These are phyloP conservation scores for Trametes sp. DNA, from an alignment of 1,284 basidiomycete genomes.

Conservation along the genomic window DNA sequence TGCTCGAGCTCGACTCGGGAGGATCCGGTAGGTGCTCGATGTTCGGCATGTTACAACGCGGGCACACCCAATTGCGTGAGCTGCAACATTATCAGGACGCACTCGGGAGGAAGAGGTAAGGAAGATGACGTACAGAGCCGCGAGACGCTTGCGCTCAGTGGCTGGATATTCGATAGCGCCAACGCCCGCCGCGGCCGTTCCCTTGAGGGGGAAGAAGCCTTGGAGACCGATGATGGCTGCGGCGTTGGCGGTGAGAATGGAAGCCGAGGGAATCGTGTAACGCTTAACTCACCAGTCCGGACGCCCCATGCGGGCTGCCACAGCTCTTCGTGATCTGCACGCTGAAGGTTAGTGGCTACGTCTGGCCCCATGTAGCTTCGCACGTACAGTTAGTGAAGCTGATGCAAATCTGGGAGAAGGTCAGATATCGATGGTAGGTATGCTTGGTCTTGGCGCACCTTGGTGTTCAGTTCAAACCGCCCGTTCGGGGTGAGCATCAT, in stretches of 20 bases:
- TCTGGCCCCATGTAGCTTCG: background rate
- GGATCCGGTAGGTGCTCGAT: conserved; percentile 76
- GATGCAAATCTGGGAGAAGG: conserved; percentile 80
- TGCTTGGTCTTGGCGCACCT: conserved; percentile 58
- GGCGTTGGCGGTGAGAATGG: conserved; percentile 1
- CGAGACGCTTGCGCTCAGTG: conserved; percentile 83
- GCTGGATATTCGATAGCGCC: conserved; percentile 87
- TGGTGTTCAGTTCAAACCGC: conserved; percentile 94
- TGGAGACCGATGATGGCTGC: conserved; percentile 89
- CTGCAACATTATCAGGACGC: conserved; percentile 47
- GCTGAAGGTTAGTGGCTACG: conserved; percentile 20
- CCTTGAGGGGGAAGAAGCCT: conserved; percentile 90
- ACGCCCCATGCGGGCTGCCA: conserved; percentile 99
- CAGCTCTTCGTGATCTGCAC: conserved; percentile 81
- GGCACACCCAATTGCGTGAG: conserved; percentile 85
- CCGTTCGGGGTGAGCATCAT: conserved; percentile 97
- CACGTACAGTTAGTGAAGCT: conserved; percentile 87
- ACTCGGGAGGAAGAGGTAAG: conserved; percentile 9
- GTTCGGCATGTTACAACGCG: conserved; percentile 76
- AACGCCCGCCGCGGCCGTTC: conserved; percentile 89
- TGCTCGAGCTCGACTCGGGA: conserved; percentile 27
- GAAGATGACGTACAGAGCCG: conserved; percentile 66
- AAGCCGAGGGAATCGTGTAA: conserved; percentile 12
- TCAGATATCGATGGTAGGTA: background rate
- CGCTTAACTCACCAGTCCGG: conserved; percentile 74